Base-by-base conservation (phyloP, 805 yeast genomes). In the Yarrowia alimentaria region DNA sequence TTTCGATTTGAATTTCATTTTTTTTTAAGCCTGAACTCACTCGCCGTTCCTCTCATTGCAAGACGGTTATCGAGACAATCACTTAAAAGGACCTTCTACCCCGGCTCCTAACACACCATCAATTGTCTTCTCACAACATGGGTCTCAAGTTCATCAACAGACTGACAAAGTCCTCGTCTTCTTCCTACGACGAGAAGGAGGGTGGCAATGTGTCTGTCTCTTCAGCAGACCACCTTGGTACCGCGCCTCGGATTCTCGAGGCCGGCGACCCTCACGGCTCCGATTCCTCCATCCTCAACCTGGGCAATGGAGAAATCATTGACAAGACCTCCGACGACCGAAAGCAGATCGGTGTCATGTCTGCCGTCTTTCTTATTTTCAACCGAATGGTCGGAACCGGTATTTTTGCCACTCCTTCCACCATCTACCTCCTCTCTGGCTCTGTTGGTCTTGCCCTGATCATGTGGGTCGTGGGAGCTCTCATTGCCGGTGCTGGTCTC, bases 361-460 rank as follows among this genome's bases (percentile, higher is more conserved):
- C 83, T 34, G 85, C 89, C 50, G 73, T 81, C 49, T 83, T 83
- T 47, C 67, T 81, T 53, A 78, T 81, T 52, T 70, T 82, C 58
- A 83, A 81, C 56, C 78, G 89, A 57, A 78, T 83, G 69, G 72
- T 83, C 34, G 90, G 90, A 56, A 83, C 89, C 0, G 89, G 89
- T 66, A 81, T 83, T 40, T 83, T 83, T 62, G 78, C 84, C 10
- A 81, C 85, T 0, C 85, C 89, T 5, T 77, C 81, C 3, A 70
- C 79, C 1, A 74, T 83, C 53, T 72, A 74, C 56, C 56, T 64
- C 1, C 58, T 72, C 35, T 65, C 81, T 13, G 90, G 90, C 2
- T 80, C 88, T 13, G 84, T 85, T 6, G 94, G 94, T 17, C 66
- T 84, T 22, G 67, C 87, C 2, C 67, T 85, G 53, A 70, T 85